Base-by-base conservation (phyloP, 495 filamentous ascomycete species). In the Clohesyomyces aquaticus region DNA sequence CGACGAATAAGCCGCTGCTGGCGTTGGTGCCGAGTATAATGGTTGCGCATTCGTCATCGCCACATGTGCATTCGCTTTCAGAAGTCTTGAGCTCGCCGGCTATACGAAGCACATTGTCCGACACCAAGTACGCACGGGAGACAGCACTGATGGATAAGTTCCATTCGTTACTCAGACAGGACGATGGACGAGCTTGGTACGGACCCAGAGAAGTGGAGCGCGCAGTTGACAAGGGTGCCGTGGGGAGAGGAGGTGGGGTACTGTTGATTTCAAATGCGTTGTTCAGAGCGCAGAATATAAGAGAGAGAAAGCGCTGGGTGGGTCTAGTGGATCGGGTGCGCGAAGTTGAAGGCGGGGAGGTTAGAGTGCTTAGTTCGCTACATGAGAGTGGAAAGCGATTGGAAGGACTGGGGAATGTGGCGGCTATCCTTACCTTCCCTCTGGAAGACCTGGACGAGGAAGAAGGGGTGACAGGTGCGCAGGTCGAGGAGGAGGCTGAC, bases 351-450 rank as follows among this genome's bases (percentile, higher is more conserved):
- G 95, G 95, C 32, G 94, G 94, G 0, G 92, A 97, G 68, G 88
- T 90, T 0, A 84, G 91, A 52, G 80, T 97, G 25, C 75, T 98
- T 46, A 98, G 95, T 69, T 91, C 88, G 63, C 87, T 94, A 69
- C 93, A 98, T 74, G 94, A 96, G 78, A 97, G 94, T 77, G 94
- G 94, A 18, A 87, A 88, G 75, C 77, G 91, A 58, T 76, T 98
- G 45, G 93, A 96, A 59, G 86, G 83, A 2, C 71, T 98, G 60
- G 93, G 94, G 0, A 89, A 91, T 4, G 87, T 98, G 61, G 95
- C 93, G 22, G 91, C 92, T 12, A 88, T 98, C 28, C 78, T 96
- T 65, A 96, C 93, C 3, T 98, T 91, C 70, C 93, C 95, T 1
- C 75, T 98, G 23, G 78, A 81, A 42, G 88, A 89, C 63, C 75